Base-by-base conservation (phyloP, 306 rosid genomes). In the Macrotyloma uniflorum region DNA sequence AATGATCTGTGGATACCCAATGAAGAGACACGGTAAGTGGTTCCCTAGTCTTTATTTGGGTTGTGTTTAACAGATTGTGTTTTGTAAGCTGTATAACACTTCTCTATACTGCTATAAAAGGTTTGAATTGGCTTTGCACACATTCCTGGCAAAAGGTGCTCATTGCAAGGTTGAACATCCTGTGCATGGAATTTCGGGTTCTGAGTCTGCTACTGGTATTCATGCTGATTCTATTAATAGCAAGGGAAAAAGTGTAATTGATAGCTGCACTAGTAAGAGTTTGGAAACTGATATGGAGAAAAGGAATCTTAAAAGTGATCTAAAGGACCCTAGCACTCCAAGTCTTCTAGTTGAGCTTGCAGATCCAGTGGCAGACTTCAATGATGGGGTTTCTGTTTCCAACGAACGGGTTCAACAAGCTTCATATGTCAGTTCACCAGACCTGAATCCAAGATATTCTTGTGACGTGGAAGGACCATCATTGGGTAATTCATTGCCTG, bases 21-120 rank as follows among this genome's bases (percentile, higher is more conserved):
- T 72, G 99, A 95, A 86, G 99, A 95, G 87, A 92, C 84, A 80
- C 82, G 97, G 99, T 93, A 76, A 83, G 86, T 72, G 82, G 68
- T 42, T 46, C 79, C 16, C 19, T 5, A 38, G 42, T 79, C 72
- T 85, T 61, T 75, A 49, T 35, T 64, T 68, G 13, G 47, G 40
- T 70, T 84, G 26, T 75, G 79, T 75, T 83, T 86, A 57, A 67
- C 22, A n/a, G 71, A 23, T 74, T 83, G 78, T 72, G n/a, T 75
- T 68, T 40, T 62, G 24, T 66, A 30, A 82, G 71, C 62, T 61
- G 61, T 38, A 38, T 83, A 70, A 66, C 66, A 59, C 77, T 32
- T 85, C 57, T 72, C 68, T 79, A 33, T 58, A 50, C 53, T 20
- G 74, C 42, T 5, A 65, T 15, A 69, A 65, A 82, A 93, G 99